Conservation (phyloP, 768 basidiomycete genomes). For the Suillus placidus region DNA sequence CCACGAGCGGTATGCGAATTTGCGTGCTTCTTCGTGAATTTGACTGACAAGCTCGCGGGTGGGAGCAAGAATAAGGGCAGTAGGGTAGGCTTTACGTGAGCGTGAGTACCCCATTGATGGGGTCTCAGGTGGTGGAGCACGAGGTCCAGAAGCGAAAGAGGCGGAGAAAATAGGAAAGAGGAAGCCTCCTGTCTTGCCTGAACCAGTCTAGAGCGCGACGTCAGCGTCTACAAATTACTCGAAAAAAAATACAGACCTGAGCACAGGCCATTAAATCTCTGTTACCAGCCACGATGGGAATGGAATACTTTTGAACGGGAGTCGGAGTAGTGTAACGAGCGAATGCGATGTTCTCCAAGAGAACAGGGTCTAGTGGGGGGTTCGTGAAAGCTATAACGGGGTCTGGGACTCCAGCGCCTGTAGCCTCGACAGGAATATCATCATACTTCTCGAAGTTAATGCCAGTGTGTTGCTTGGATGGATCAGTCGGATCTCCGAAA, state of each 20-base stretch:
- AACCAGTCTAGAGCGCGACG: slow-evolving; percentile 76
- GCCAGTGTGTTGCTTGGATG: slow-evolving; percentile 89
- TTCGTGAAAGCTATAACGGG: slow-evolving; percentile 85
- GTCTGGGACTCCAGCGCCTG: slow-evolving; percentile 95
- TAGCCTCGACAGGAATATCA: slow-evolving; percentile 99
- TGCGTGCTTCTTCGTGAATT: slow-evolving; percentile 98
- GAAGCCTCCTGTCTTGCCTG: slow-evolving; percentile 99
- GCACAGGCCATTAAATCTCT: slow-evolving; percentile 95
- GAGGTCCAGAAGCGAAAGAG: slow-evolving; percentile 83
- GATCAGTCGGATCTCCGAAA: slow-evolving; percentile 86
- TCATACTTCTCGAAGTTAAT: slow-evolving; percentile 99
- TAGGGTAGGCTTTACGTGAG: slow-evolving; percentile 90
- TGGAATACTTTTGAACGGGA: slow-evolving; percentile 99
- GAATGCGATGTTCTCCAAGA: slow-evolving; percentile 91
- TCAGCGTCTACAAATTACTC: slow-evolving; percentile 21
- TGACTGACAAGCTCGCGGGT: slow-evolving; percentile 99
- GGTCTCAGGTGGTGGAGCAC: slow-evolving; percentile 60
- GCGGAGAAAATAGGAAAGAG: slow-evolving; percentile 98
- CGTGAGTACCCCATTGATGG: slow-evolving; percentile 58
- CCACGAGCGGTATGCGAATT: slow-evolving; percentile 99
- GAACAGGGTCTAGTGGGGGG: slow-evolving; percentile 89
- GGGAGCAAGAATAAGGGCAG: slow-evolving; percentile 95
- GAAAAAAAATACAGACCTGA: slow-evolving; percentile 54
- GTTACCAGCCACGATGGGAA: slow-evolving; percentile 92
- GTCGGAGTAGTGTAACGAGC: slow-evolving; percentile 96